Base-by-base conservation (phyloP, 2,329 filamentous ascomycete species). In the Cryphonectria naterciae region DNA sequence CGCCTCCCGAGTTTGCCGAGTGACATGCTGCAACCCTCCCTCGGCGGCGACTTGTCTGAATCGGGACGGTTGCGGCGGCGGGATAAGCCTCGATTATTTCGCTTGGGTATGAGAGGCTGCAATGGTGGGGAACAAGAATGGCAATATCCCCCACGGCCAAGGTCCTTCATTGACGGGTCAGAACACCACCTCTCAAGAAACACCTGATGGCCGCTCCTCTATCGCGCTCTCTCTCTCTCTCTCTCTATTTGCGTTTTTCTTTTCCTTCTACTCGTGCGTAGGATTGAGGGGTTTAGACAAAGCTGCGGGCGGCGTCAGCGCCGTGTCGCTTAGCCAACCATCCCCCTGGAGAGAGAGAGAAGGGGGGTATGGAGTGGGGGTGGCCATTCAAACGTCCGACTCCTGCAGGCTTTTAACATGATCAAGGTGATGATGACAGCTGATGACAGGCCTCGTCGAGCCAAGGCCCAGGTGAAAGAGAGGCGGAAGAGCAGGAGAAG, bases 71-170 rank as follows among this genome's bases (percentile, higher is more conserved):
- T 56, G 65, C 65, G 54, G 68, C 61, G 41, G 62, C 35, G 39
- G 61, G 10, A 35, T 35, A 56, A 60, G 65, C 65, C 71, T 72
- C 70, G 65, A 43, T 69, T 69, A 72, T 72, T 39, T 72, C 71
- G 71, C 68, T 70, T 70, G 64, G 41, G 68, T 72, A 41, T 60
- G 71, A 68, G 68, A 69, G 65, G 46, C 70, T 72, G 68, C 70
- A 70, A n/a, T 25, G 35, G 35, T 63, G 65, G 65, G 69, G 62
- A 52, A 11, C 41, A 46, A 32, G 28, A 25, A 52, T 39, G 52
- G 39, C n/a, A 19, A 35, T 49, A 39, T 32, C 52, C 52, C 25
- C 39, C 54, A 60, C 49, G 37, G 35, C n/a, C 39, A 8, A 22
- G 41, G 15, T 52, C 63, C 43, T 65, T 65, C 41, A 65, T 65